phyloP scores from a whole-genome alignment of 306 rosid species.

The Cicer pinnatifidum region DNA sequence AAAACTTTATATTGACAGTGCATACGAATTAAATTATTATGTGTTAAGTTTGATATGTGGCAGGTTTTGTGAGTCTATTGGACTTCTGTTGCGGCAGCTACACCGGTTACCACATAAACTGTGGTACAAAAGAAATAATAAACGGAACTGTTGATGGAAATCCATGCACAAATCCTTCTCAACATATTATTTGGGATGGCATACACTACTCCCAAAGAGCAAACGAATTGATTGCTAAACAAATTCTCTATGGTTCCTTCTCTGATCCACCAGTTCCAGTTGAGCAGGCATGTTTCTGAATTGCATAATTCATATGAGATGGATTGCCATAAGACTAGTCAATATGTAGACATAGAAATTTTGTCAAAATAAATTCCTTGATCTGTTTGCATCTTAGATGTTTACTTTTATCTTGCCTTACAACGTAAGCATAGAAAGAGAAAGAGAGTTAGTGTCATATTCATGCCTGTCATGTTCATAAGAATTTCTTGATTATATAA shows the following conservation, averaged over 20 bases:
- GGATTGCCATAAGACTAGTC: not conserved
- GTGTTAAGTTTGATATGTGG: slow-evolving; percentile 38
- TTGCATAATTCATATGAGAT: not conserved
- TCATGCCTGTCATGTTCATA: slow-evolving; percentile 47
- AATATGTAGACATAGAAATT: not conserved
- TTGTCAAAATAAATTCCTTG: not conserved
- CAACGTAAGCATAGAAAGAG: slow-evolving; percentile 18
- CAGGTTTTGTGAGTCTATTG: slow-evolving; percentile 78
- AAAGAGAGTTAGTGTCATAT: slow-evolving; percentile 26
- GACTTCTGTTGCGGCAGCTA: slow-evolving; percentile 84
- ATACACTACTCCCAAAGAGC: slow-evolving; percentile 82
- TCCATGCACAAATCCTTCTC: slow-evolving; percentile 72
- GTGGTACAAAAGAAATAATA: slow-evolving; percentile 62
- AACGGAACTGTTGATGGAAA: slow-evolving; percentile 74
- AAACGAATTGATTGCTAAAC: slow-evolving; percentile 60
- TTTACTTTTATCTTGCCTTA: slow-evolving; percentile 1
- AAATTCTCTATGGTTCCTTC: slow-evolving; percentile 57
- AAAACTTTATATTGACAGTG: not conserved
- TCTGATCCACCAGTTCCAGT: slow-evolving; percentile 72
- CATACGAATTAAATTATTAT: not conserved
- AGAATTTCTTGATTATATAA: slow-evolving; percentile 26
- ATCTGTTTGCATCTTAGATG: not conserved
- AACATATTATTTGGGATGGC: slow-evolving; percentile 84
- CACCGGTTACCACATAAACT: slow-evolving; percentile 60
- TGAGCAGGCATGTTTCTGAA: slow-evolving; percentile 58